Evolutionary conservation across 768 basidiomycete species (phyloP).

Genomic region (Porphyrellus cyaneotinctus): DNA sequence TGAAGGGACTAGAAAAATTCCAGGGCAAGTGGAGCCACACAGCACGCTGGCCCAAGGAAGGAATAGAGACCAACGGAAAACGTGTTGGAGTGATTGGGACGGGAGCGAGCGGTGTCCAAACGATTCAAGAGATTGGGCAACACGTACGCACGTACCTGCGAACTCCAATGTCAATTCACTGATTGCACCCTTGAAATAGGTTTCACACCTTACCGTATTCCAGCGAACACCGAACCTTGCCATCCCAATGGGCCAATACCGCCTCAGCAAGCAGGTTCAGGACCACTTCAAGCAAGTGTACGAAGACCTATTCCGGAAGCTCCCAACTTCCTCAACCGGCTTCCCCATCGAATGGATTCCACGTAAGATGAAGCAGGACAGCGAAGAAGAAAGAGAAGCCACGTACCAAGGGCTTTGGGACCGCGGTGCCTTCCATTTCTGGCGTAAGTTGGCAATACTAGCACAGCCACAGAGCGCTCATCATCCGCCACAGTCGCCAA

Average conservation of each 20-base stretch:
- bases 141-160: not conserved
- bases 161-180: not conserved
- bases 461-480: not conserved
- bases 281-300: slow-evolving; percentile 1
- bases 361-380: slow-evolving; percentile 6
- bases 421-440: slow-evolving; percentile 8
- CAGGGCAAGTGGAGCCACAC: slow-evolving; percentile 9
- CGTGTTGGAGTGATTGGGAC: not conserved
- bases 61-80: not conserved
- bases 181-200: not conserved
- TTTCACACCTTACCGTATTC: slow-evolving; percentile 6
- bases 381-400: slow-evolving; percentile 6
- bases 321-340: slow-evolving; percentile 1
- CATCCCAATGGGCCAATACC: slow-evolving; percentile 9
- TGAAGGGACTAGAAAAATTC: slow-evolving; percentile 13
- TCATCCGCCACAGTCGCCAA: not conserved
- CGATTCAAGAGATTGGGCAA: not conserved
- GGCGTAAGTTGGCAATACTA: slow-evolving; percentile 1
- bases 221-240: slow-evolving; percentile 18
- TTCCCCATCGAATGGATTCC: not conserved
- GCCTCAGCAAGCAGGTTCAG: not conserved
- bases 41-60: not conserved
- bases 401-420: not conserved
- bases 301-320: slow-evolving; percentile 5
- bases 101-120: slow-evolving; percentile 8